Evolutionary conservation across 495 filamentous ascomycete genomes (phyloP), one percentile per base, ranked within the genome.

Genomic region (Cryomyces minteri): DNA sequence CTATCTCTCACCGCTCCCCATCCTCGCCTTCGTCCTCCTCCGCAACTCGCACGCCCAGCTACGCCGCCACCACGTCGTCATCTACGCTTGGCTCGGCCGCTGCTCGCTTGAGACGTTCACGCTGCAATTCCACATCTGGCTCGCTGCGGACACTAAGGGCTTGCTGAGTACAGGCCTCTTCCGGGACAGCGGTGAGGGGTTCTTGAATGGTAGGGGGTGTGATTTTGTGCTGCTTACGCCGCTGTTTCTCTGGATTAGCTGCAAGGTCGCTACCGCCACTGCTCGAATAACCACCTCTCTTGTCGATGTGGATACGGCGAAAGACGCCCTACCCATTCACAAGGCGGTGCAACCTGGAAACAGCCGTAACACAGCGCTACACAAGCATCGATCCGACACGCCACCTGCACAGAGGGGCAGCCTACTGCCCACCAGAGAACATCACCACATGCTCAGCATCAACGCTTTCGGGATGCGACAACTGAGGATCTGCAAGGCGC

Each of bases 61-160:
- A 9, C 58, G 70, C 31, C 65, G 61, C 18, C 51, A 56, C 39
- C 58, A 73, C 48, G 70, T 67, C 5, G 39, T 39, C 0, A 44
- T 60, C 18, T 76, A 75, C 42, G 62, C 71, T 5, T 73, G 67
- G 63, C 51, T 79, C 0, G 77, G 76, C 7, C 61, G 62, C 6
- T 63, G 61, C 34, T 72, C 72, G 5, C 60, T 79, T 5, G 77
- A 77, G 50, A 71, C 70, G 1, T 79, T 74, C 48, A 62, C 72
- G 11, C 52, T 80, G 29, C 73, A 78, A 43, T 69, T 68, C 54
- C 76, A 80, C 50, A 67, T 78, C 47, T 79, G 73, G 74, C 62
- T 79, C 32, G 74, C 72, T 5, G 72, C 66, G 14, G 70, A 79
- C 48, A 67, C 67, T 10, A 68, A 69, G 31, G 76, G 68, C 5